Evolutionary conservation across 306 rosid genomes (phyloP).

Genomic region (Acacia acuminata): DNA sequence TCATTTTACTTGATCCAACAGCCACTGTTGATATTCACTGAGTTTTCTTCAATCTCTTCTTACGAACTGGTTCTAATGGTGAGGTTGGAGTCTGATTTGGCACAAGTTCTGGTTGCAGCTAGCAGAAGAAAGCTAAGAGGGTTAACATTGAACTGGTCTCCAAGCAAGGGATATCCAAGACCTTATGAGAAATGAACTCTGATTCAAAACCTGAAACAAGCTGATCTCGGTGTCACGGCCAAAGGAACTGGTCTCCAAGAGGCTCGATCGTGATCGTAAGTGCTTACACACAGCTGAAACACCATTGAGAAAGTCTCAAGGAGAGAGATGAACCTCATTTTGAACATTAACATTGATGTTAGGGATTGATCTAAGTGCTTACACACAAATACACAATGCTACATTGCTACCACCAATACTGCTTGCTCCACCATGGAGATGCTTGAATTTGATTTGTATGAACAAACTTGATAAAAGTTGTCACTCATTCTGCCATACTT

Average conservation of each 20-base stretch:
- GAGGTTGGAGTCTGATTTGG: conserved; percentile 88
- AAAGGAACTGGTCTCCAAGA: conserved; percentile 79
- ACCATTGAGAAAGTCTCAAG: too few species aligned
- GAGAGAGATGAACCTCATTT: too few species aligned
- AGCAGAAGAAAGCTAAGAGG: conserved; percentile 79
- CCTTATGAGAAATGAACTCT: too few species aligned
- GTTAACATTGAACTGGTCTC: conserved; percentile 51
- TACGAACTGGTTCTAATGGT: conserved; percentile 79
- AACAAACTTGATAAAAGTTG: too few species aligned
- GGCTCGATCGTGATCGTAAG: conserved; percentile 43
- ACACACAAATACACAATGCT: too few species aligned
- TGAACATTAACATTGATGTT: too few species aligned
- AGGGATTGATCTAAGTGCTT: too few species aligned
- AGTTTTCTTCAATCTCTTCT: not conserved
- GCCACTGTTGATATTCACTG: not conserved
- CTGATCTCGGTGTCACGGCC: conserved; percentile 84
- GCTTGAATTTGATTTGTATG: too few species aligned
- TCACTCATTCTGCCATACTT: too few species aligned
- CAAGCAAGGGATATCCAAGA: too few species aligned
- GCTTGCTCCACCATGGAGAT: too few species aligned
- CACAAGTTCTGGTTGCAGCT: conserved; percentile 82
- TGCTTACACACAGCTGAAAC: not conserved
- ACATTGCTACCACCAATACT: too few species aligned
- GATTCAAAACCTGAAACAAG: conserved; percentile 57
- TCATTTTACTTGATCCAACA: not conserved